A percentile compares a stretch with the other conserved stretches of the same genome.
These are phyloP conservation scores for Delonix regia DNA, from an alignment of 306 rosid species.

Conservation along the genomic window DNA sequence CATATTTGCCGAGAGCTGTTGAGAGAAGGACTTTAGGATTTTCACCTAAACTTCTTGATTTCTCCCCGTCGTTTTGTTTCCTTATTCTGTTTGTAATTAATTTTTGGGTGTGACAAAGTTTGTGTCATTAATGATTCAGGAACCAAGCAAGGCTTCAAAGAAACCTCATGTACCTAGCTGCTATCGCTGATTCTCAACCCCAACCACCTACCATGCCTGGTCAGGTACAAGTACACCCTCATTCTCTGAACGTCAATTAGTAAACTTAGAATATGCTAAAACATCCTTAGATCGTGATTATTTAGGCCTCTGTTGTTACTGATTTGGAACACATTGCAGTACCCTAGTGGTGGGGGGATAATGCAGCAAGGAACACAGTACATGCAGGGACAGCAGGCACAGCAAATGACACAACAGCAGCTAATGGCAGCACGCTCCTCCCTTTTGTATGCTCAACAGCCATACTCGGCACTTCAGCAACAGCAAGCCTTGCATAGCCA, in stretches of 20 bases:
- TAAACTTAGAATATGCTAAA: neutral
- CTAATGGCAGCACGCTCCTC: conserved; percentile 95
- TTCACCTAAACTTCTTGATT: too few relatives aligned
- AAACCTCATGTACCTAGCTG: conserved; percentile 97
- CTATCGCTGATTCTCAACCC: conserved; percentile 99
- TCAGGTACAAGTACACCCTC: conserved; percentile 57
- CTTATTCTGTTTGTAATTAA: too few relatives aligned
- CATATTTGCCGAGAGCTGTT: too few relatives aligned
- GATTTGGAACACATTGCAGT: conserved; percentile 44
- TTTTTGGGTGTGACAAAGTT: neutral
- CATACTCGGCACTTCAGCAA: conserved; percentile 73
- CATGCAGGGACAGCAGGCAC: conserved; percentile 87
- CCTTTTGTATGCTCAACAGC: conserved; percentile 83
- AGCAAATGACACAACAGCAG: conserved; percentile 83
- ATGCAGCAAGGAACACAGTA: conserved; percentile 90
- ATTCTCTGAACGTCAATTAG: neutral
- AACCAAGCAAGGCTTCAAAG: conserved; percentile 97
- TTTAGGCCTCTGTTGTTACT: too few relatives aligned
- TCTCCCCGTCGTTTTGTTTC: too few relatives aligned
- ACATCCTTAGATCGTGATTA: too few relatives aligned
- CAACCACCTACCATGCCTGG: conserved; percentile 84
- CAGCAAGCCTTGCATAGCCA: conserved; percentile 39
- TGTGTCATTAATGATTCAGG: conserved; percentile 46
- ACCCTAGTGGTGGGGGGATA: conserved; percentile 69
- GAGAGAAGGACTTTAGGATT: too few relatives aligned